phyloP scores from a whole-genome alignment of 1,284 basidiomycete species.

The Heterobasidion occidentale region DNA sequence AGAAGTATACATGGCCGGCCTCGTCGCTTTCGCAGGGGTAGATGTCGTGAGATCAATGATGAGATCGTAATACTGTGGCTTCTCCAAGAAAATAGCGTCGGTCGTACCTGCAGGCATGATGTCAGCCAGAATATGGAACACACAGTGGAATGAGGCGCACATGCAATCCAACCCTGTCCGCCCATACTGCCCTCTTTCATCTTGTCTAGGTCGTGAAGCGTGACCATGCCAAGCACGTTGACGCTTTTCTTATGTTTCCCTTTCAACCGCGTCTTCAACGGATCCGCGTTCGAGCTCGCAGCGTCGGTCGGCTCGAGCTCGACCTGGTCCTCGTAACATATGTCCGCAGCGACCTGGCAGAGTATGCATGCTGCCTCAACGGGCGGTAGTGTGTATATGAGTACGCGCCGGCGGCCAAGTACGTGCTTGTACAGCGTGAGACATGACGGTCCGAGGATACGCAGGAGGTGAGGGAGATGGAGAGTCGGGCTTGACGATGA shows the following conservation, averaged over 20 bases:
- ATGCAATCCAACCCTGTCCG: slow-evolving; percentile 73
- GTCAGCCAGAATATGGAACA: neutral
- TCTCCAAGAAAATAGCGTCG: slow-evolving; percentile 74
- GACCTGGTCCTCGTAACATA: slow-evolving; percentile 54
- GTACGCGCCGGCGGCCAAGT: slow-evolving; percentile 57
- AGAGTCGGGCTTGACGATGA: slow-evolving; percentile 41
- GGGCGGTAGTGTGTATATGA: slow-evolving; percentile 71
- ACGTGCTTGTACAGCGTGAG: slow-evolving; percentile 74
- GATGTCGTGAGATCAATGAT: slow-evolving; percentile 68
- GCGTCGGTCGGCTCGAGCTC: slow-evolving; percentile 14
- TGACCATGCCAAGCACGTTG: slow-evolving; percentile 69
- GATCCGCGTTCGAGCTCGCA: slow-evolving; percentile 8
- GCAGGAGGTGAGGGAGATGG: slow-evolving; percentile 61
- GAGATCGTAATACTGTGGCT: slow-evolving; percentile 67
- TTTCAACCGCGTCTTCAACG: slow-evolving; percentile 24
- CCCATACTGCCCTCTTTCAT: slow-evolving; percentile 41
- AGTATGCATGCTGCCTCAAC: slow-evolving; percentile 72
- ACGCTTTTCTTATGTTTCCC: slow-evolving; percentile 46
- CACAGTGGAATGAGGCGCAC: slow-evolving; percentile 27
- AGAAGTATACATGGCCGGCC: slow-evolving; percentile 58
- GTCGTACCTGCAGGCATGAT: slow-evolving; percentile 45
- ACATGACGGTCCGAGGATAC: slow-evolving; percentile 67
- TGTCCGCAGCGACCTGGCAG: slow-evolving; percentile 65
- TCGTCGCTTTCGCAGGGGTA: slow-evolving; percentile 46
- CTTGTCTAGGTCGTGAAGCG: slow-evolving; percentile 59